Evolutionary conservation across 306 rosid species (phyloP), one percentile per base, ranked within the genome.

Genomic region (Vigna angularis): DNA sequence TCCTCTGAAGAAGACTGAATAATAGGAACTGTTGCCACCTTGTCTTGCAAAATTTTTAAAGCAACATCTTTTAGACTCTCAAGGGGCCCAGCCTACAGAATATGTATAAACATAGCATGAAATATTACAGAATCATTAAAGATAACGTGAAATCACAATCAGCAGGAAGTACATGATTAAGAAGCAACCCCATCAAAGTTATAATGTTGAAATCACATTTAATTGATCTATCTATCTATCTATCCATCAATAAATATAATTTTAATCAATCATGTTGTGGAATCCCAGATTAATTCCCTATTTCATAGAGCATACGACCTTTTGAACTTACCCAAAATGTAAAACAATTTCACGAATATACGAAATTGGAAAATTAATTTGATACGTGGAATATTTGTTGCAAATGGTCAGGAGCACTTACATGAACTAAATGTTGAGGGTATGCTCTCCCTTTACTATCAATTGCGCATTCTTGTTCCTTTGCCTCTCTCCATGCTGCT

Each of bases 401-500:
- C 65, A 68, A 70, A 10, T 55, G 15, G 66, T 68, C 32, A 52
- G 42, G 12, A 71, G 63, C 71, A 87, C 90, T 87, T 89, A 91
- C 96, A 62, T 84, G 84, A 80, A 91, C 70, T 73, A 91, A 85
- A 57, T 6, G 67, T 45, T 5, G 76, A 47, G 82, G 75, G 80
- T 13, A 65, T 74, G 70, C 67, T 79, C 74, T 63, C 48, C 73
- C 86, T 63, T 58, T 82, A 45, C 78, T 84, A 72, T 83, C 77
- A 74, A 63, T 80, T 76, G 80, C 38, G 4, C 65, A 58, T 24
- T 75, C 76, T 40, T 74, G 82, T 51, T 62, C 36, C 51, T 86
- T 89, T 52, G 77, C 87, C 79, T 79, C 89, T 79, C 82, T 91
- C 94, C 97, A 91, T 47, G 86, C 91, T 38, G 83, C 88, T 81